Evolutionary conservation across 2,329 filamentous ascomycete genomes (phyloP).

Genomic region (Zymoseptoria crescenta): DNA sequence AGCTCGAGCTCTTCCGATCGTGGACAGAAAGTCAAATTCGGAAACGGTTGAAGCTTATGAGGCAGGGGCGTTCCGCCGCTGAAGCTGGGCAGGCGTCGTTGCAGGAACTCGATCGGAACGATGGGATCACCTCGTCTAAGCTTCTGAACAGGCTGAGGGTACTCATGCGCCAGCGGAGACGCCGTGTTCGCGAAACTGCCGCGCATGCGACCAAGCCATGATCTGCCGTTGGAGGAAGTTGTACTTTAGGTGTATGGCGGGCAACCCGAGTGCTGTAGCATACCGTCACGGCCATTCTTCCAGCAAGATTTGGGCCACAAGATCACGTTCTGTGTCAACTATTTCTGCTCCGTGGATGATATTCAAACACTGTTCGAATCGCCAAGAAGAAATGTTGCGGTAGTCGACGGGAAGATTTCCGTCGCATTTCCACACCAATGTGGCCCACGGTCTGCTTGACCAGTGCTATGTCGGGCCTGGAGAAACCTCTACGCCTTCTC

Average conservation of each 20-base stretch:
- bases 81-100: no score
- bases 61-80: no score
- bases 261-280: neutral
- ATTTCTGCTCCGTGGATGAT: neutral
- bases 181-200: neutral
- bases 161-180: no score
- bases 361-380: neutral
- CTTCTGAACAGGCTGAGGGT: no score
- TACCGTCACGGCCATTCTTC: neutral
- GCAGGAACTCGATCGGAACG: no score
- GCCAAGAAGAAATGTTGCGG: neutral
- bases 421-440: neutral
- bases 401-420: neutral
- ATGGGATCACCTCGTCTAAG: no score
- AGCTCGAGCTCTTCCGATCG: neutral
- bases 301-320: neutral
- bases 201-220: neutral
- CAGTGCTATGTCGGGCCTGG: neutral
- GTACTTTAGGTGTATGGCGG: neutral
- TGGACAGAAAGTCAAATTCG: neutral
- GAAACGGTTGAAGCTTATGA: no score
- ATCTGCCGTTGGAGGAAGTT: neutral
- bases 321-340: neutral
- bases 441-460: neutral
- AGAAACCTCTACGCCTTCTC: conserved; percentile 1